A percentile compares a stretch with the other conserved stretches of the same genome.
phyloP scores from a whole-genome alignment of 257 asterid genomes.

The Ligustrum vulgare region DNA sequence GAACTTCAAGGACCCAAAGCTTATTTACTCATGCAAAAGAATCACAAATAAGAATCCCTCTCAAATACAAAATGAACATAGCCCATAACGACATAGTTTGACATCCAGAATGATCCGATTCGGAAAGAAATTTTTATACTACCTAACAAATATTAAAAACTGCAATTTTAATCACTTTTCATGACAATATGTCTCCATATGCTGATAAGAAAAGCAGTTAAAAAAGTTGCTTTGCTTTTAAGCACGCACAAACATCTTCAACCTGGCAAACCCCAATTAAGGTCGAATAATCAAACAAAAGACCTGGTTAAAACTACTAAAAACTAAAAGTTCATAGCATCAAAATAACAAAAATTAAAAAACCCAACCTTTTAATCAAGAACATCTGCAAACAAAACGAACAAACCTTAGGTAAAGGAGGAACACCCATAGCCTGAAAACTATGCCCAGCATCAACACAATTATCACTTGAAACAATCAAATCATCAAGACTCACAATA shows the following conservation, averaged over 20 bases:
- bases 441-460: slow-evolving; percentile 36
- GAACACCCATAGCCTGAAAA: slow-evolving; percentile 87
- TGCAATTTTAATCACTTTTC: neutral
- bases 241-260: neutral
- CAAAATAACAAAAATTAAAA: neutral
- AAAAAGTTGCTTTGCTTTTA: neutral
- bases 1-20: neutral
- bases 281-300: neutral
- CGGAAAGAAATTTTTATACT: neutral
- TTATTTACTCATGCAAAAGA: neutral
- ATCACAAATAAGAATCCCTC: neutral
- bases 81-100: neutral
- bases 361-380: neutral
- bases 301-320: neutral
- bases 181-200: neutral
- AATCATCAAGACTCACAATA: slow-evolving; percentile 69
- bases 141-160: neutral
- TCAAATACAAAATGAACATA: neutral
- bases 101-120: neutral
- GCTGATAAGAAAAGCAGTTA: neutral
- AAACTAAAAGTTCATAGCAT: no score
- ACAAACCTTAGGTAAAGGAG: slow-evolving; percentile 92
- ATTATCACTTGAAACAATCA: slow-evolving; percentile 48
- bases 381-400: neutral
- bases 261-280: neutral